phyloP scores from a whole-genome alignment of 2,329 filamentous ascomycete genomes.

The Dothistroma pini region DNA sequence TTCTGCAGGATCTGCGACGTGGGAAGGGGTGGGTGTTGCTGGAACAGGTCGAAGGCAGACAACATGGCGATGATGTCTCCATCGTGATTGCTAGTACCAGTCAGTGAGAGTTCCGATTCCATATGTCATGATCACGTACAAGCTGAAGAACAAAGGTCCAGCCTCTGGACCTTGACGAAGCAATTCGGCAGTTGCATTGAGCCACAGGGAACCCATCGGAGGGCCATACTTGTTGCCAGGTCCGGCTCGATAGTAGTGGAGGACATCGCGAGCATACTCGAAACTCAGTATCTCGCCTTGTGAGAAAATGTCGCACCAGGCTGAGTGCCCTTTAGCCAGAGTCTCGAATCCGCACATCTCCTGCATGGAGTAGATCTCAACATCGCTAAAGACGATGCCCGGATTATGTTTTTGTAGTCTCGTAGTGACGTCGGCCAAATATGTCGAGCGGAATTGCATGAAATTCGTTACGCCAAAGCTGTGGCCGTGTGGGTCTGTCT shows the following conservation, averaged over 20 bases:
- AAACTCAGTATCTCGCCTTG: constrained; percentile 53
- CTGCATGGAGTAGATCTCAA: constrained; percentile 57
- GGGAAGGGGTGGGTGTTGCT: constrained; percentile 45
- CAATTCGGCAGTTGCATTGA: constrained; percentile 54
- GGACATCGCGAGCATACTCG: constrained; percentile 56
- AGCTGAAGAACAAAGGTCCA: constrained; percentile 55
- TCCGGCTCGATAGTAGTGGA: constrained; percentile 58
- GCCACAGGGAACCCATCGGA: constrained; percentile 56
- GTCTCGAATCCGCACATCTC: constrained; percentile 60
- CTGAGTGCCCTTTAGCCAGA: constrained; percentile 50
- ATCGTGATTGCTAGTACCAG: constrained; percentile 48
- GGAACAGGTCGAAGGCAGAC: constrained; percentile 50
- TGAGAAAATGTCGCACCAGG: constrained; percentile 57
- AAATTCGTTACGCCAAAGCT: constrained; percentile 50
- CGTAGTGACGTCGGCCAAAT: constrained; percentile 45
- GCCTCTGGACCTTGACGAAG: constrained; percentile 42
- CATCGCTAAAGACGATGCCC: constrained; percentile 41
- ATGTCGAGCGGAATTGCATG: constrained; percentile 45
- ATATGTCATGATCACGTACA: constrained; percentile 39
- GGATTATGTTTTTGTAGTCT: constrained; percentile 45
- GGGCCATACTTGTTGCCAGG: constrained; percentile 54
- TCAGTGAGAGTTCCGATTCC: not conserved
- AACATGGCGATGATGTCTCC: constrained; percentile 57
- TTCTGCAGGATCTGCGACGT: constrained; percentile 42
- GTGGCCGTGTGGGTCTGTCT: constrained; percentile 45